Evolutionary conservation across 2,329 filamentous ascomycete species (phyloP).

Genomic region (Penicillium brasilianum): DNA sequence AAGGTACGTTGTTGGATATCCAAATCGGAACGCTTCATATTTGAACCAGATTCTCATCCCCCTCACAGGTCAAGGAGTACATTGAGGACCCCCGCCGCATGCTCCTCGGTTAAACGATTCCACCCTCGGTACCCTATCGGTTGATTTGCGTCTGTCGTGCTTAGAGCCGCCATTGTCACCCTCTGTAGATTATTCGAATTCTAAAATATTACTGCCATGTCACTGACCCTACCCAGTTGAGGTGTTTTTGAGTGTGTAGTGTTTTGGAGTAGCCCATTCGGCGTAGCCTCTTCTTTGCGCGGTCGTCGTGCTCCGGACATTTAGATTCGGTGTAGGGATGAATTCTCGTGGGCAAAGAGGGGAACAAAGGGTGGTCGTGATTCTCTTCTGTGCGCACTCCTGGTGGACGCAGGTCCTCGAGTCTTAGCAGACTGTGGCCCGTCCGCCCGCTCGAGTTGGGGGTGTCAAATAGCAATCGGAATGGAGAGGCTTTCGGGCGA

Average conservation of each 20-base stretch:
- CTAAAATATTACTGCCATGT: slow-evolving; percentile 31
- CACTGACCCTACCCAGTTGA: slow-evolving; percentile 11
- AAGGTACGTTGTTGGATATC: slow-evolving; percentile 59
- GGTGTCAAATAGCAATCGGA: background rate
- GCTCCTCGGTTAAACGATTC: slow-evolving; percentile 63
- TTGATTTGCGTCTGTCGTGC: slow-evolving; percentile 21
- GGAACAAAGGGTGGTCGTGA: too few relatives aligned
- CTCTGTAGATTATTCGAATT: slow-evolving; percentile 39
- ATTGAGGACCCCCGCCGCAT: slow-evolving; percentile 95
- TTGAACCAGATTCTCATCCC: slow-evolving; percentile 20
- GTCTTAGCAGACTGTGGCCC: background rate
- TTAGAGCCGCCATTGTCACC: slow-evolving; percentile 23
- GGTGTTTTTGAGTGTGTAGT: background rate
- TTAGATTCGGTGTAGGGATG: background rate
- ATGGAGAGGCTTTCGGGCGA: too few relatives aligned
- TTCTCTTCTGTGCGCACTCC: background rate
- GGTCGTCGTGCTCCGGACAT: background rate
- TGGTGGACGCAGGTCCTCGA: too few relatives aligned
- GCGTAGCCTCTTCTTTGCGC: background rate
- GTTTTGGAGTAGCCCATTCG: background rate
- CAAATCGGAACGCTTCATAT: background rate
- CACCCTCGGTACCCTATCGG: slow-evolving; percentile 4
- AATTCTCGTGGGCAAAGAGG: background rate
- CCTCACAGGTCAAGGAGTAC: slow-evolving; percentile 77
- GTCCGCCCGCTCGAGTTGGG: background rate